Evolutionary conservation across 768 basidiomycete species (phyloP).

Genomic region (Boletus pseudopeckii): DNA sequence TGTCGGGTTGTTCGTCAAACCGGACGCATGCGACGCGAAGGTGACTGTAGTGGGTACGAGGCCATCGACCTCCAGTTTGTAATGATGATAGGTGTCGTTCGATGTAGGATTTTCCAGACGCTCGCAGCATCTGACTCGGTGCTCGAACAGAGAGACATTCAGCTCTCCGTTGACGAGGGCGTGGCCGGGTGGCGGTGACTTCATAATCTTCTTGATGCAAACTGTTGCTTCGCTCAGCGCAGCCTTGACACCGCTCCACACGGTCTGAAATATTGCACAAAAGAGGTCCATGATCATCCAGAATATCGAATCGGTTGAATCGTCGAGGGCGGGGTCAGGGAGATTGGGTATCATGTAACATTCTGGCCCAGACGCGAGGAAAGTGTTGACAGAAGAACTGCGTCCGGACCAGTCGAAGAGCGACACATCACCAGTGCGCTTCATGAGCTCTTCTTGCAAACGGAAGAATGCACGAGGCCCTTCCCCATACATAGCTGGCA

Average conservation of each 20-base stretch:
- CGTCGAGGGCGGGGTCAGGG: slow-evolving; percentile 1
- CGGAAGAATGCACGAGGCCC: slow-evolving; percentile 27
- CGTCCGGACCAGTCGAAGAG: slow-evolving; percentile 28
- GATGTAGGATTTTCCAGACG: background rate
- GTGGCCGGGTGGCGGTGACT: slow-evolving; percentile 16
- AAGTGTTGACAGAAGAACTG: slow-evolving; percentile 20
- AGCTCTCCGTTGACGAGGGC: slow-evolving; percentile 23
- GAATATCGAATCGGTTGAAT: slow-evolving; percentile 7
- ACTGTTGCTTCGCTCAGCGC: background rate
- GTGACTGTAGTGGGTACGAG: slow-evolving; percentile 7
- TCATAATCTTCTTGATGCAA: slow-evolving; percentile 4
- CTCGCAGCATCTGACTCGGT: slow-evolving; percentile 14
- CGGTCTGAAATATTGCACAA: slow-evolving; percentile 4
- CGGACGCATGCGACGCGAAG: background rate
- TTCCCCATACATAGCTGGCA: slow-evolving; percentile 29
- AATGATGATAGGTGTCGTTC: background rate
- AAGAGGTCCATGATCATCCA: slow-evolving; percentile 14
- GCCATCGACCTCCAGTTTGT: slow-evolving; percentile 12
- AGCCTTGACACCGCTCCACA: slow-evolving; percentile 8
- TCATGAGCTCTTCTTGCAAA: slow-evolving; percentile 28
- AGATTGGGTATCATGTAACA: slow-evolving; percentile 15
- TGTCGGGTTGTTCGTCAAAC: slow-evolving; percentile 1
- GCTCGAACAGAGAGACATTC: slow-evolving; percentile 22
- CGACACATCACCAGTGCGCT: slow-evolving; percentile 21
- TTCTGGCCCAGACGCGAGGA: slow-evolving; percentile 16